A percentile compares a stretch with the other conserved stretches of the same genome.
phyloP scores from a whole-genome alignment of 2,329 filamentous ascomycete genomes.

The Aureobasidium pullulans region DNA sequence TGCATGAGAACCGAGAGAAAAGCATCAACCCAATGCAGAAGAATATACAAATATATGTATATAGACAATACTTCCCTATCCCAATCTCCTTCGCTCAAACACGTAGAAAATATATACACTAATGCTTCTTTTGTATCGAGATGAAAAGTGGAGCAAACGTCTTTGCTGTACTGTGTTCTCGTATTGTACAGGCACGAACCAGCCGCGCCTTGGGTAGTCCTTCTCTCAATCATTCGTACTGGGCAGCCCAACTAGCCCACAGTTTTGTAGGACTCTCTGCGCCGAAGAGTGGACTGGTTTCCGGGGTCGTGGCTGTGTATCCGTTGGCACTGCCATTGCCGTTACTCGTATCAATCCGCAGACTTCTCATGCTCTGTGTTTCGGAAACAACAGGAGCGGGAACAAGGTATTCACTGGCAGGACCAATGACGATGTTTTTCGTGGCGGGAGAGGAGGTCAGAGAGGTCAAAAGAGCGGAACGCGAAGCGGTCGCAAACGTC shows the following conservation, averaged over 20 bases:
- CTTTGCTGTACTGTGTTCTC: not conserved
- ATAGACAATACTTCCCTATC: not conserved
- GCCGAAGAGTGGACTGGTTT: conserved; percentile 17
- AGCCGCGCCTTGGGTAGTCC: not conserved
- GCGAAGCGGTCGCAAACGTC: not conserved
- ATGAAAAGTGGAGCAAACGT: not conserved
- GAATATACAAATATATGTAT: not conserved
- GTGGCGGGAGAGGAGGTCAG: conserved; percentile 11
- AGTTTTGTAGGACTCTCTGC: conserved; percentile 29
- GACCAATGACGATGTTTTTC: conserved; percentile 12
- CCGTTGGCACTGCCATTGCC: not conserved
- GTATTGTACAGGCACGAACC: not conserved
- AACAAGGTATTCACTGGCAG: conserved; percentile 10
- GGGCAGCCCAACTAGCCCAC: conserved; percentile 27
- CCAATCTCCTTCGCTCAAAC: not conserved
- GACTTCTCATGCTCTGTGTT: not conserved
- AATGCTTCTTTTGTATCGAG: not conserved
- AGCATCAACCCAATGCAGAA: conserved; percentile 18
- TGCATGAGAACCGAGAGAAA: conserved; percentile 1
- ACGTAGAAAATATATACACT: not conserved
- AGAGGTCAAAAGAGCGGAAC: not conserved
- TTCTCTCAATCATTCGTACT: conserved; percentile 18
- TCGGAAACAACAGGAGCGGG: conserved; percentile 2
- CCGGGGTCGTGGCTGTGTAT: not conserved
- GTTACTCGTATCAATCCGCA: conserved; percentile 3